Conservation (phyloP, 345 rosid species). For the Ceriops decandra region DNA sequence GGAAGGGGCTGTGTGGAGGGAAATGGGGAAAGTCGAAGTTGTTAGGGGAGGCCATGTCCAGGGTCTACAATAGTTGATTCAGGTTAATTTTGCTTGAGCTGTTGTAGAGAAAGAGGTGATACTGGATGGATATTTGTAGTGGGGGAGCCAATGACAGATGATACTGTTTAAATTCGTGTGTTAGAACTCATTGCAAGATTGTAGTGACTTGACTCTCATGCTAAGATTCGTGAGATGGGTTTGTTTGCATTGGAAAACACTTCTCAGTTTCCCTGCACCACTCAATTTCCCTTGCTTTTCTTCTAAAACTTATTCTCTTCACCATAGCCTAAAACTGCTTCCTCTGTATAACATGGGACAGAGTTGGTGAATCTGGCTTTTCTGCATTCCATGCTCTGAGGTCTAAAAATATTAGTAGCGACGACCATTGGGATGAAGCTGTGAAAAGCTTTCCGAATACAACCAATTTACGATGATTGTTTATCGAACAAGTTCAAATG, state of each 20-base stretch:
- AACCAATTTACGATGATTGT: no score
- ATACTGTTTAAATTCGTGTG: background rate
- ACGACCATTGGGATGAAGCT: no score
- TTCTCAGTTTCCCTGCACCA: constrained; percentile 16
- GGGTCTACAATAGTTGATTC: background rate
- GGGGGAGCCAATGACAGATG: background rate
- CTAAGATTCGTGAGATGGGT: constrained; percentile 36
- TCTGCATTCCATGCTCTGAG: no score
- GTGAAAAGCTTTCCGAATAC: no score
- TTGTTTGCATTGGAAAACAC: constrained; percentile 71
- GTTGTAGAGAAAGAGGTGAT: constrained; percentile 24
- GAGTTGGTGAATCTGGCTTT: no score
- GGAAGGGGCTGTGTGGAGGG: constrained; percentile 13
- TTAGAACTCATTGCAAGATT: constrained; percentile 33
- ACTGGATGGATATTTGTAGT: constrained; percentile 43
- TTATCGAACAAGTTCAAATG: no score
- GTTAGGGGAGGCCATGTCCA: constrained; percentile 40
- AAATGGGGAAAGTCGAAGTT: constrained; percentile 28
- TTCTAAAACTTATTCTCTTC: background rate
- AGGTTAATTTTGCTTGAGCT: background rate
- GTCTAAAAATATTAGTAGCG: no score
- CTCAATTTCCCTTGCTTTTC: background rate
- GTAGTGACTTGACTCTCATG: constrained; percentile 46
- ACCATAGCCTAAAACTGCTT: no score
- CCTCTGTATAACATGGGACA: no score